Evolutionary conservation across 306 rosid genomes (phyloP), one percentile per base, ranked within the genome.

Genomic region (Abrus pulchellus): DNA sequence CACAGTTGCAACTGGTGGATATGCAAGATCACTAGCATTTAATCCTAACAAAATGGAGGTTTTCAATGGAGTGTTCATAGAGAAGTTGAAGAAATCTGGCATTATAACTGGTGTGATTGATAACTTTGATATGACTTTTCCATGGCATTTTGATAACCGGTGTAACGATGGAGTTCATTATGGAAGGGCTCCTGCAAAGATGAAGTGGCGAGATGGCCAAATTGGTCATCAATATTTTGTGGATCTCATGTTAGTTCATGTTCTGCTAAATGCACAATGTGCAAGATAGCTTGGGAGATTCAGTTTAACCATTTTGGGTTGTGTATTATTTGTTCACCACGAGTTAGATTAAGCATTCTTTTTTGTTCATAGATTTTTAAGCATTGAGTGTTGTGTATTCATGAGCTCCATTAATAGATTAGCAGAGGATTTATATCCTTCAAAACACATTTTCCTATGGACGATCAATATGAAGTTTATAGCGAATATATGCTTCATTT

Each of bases 181-280:
- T 34, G 97, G 98, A 49, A 88, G 97, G 5, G 90, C 90, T 76
- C 98, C 98, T 1, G 82, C 80, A 0, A 92, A 90, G 81, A 80
- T 86, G 84, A 89, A 78, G 88, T 94, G 98, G 98, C 86, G 94
- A 49, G 97, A 94, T 66, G 97, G 97, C 14, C 62, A 84, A 53
- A 89, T 92, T 13, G 98, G 98, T 78, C 98, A 94, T 86, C 94
- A 92, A 32, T 94, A 94, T 79, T 94, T 94, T 78, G 93, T 92
- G 5, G 97, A 94, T 86, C 88, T 94, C 68, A 92, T 94, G 97
- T 83, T 94, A 79, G 91, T 86, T 89, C 98, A 94, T 86, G 87
- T 92, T 71, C 82, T 92, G 80, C 89, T 94, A 52, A 94, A 92
- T 84, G 94, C 90, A 3, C 73, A 89, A 0, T 94, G 98, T 78